Conservation (phyloP, 345 rosid genomes). For the Noccaea bulbosa region DNA sequence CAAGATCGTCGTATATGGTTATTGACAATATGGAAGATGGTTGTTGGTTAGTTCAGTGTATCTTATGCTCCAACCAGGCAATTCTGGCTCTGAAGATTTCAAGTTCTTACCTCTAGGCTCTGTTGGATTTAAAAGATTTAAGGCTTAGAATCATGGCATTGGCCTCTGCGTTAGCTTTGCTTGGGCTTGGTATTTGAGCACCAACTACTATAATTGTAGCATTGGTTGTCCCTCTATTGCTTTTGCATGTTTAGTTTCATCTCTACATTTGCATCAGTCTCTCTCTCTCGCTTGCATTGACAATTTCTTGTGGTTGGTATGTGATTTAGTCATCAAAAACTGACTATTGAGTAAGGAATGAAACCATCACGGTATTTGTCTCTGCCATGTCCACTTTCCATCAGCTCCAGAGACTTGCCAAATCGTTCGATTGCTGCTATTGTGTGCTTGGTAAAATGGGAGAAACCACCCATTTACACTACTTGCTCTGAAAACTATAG, state of each 20-base stretch:
- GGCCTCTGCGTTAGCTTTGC: neutral
- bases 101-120: no score
- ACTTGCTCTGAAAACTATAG: no score
- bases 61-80: neutral
- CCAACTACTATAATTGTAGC: neutral
- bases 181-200: constrained; percentile 8
- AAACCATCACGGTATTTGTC: neutral
- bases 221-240: neutral
- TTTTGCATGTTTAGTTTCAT: no score
- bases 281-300: neutral
- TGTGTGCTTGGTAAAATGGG: constrained; percentile 4
- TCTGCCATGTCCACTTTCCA: neutral
- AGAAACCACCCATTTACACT: neutral
- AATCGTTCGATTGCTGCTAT: neutral
- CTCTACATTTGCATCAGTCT: neutral
- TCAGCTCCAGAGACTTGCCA: neutral
- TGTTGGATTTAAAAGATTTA: no score
- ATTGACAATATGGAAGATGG: no score
- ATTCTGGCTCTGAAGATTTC: constrained; percentile 4
- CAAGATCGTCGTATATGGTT: no score
- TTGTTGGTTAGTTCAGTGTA: no score
- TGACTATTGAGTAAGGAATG: neutral
- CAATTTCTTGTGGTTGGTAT: neutral
- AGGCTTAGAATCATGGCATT: constrained; percentile 1
- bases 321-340: neutral